Percentiles rank a stretch among this genome's conserved stretches.
These are phyloP conservation scores for Pyrenophora teres DNA, from an alignment of 2,329 filamentous ascomycete genomes.

Conservation along the genomic window DNA sequence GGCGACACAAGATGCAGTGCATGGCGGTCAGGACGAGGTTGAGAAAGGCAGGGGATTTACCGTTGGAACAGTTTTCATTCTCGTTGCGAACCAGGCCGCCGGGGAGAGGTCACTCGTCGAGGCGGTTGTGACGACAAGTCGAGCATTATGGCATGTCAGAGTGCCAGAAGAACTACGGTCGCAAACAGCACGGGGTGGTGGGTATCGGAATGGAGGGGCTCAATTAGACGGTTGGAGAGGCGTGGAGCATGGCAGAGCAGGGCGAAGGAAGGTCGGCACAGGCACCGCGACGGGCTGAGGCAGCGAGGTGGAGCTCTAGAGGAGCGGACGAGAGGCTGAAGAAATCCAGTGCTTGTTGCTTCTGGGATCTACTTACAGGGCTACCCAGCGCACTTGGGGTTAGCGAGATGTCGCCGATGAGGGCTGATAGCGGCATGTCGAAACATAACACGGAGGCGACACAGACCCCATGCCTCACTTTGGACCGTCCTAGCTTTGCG, in stretches of 20 bases:
- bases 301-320: conserved; percentile 36
- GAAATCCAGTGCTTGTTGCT: conserved; percentile 42
- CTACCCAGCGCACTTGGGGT: conserved; percentile 33
- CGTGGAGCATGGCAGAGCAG: conserved; percentile 30
- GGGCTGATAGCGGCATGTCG: conserved; percentile 41
- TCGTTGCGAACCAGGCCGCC: conserved; percentile 45
- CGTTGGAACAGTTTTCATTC: conserved; percentile 55
- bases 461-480: conserved; percentile 36
- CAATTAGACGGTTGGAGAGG: conserved; percentile 23
- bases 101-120: conserved; percentile 46
- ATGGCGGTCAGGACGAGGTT: conserved; percentile 11
- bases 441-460: conserved; percentile 38
- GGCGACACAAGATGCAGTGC: conserved; percentile 5
- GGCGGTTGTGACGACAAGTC: conserved; percentile 43
- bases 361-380: conserved; percentile 40
- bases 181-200: conserved; percentile 28
- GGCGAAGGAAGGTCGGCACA: conserved; percentile 26
- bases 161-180: conserved; percentile 30
- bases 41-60: conserved; percentile 40
- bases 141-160: conserved; percentile 50
- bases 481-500: conserved; percentile 25
- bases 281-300: conserved; percentile 34
- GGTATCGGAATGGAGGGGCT: conserved; percentile 25
- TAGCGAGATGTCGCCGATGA: conserved; percentile 43
- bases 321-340: conserved; percentile 38